phyloP scores from a whole-genome alignment of 2,329 filamentous ascomycete genomes.

The Rosellinia necatrix region DNA sequence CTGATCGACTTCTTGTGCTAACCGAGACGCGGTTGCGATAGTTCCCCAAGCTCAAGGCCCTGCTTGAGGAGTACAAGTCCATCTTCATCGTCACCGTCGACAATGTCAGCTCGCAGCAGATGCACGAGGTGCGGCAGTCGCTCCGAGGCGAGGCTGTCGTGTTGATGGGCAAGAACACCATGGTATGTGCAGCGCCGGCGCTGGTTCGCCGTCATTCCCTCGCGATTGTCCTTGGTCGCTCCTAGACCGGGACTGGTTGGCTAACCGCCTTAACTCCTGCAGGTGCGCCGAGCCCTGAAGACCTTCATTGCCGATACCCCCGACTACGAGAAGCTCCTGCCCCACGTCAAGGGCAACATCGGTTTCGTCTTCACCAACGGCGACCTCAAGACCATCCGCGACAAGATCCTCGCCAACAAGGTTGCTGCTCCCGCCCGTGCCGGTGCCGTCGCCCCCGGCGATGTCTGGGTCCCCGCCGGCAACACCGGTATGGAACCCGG shows the following conservation, averaged over 20 bases:
- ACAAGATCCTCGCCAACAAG: constrained; percentile 95
- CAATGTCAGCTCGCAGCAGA: constrained; percentile 99
- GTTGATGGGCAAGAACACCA: constrained; percentile 99
- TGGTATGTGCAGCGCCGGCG: constrained; percentile 69
- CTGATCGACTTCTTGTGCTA: not conserved
- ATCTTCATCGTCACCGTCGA: constrained; percentile 97
- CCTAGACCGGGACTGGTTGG: not conserved
- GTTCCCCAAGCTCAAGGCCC: constrained; percentile 99
- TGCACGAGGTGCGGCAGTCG: constrained; percentile 98
- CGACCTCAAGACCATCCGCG: constrained; percentile 89
- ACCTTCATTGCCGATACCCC: constrained; percentile 88
- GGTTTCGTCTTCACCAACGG: constrained; percentile 99
- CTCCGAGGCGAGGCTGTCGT: constrained; percentile 93
- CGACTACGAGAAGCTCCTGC: constrained; percentile 97
- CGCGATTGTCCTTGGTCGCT: not conserved
- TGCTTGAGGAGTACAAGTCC: constrained; percentile 95
- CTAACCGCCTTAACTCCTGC: constrained; percentile 9
- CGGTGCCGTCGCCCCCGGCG: constrained; percentile 89
- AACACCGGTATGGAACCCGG: constrained; percentile 99
- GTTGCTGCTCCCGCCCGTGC: constrained; percentile 97
- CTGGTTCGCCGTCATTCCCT: no score
- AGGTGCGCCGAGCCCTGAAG: constrained; percentile 96
- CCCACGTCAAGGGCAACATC: constrained; percentile 95
- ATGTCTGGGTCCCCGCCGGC: constrained; percentile 95
- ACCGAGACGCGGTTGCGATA: constrained; percentile 56